A percentile compares a stretch with the other conserved stretches of the same genome.
Conservation (phyloP, 2,329 filamentous ascomycete species). For the Penicillium sp. region DNA sequence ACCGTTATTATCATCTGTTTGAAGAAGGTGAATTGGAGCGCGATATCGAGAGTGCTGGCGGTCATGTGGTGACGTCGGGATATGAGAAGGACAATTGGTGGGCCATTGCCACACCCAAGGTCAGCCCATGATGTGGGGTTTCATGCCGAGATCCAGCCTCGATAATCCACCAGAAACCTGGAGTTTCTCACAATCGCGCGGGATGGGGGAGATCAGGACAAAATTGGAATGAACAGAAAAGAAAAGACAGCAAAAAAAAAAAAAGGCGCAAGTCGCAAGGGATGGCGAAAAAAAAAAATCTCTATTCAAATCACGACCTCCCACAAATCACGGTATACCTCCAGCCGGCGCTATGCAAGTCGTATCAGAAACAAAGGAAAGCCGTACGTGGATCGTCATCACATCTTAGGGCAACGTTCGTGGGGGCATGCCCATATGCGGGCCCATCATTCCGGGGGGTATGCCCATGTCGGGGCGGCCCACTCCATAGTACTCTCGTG, state of each 20-base stretch:
- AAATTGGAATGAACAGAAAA: background rate
- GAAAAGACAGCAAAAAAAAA: constrained; percentile 14
- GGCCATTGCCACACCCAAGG: constrained; percentile 62
- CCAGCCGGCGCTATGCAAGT: constrained; percentile 42
- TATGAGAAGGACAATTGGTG: constrained; percentile 99
- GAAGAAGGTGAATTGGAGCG: constrained; percentile 80
- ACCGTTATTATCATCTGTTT: constrained; percentile 95
- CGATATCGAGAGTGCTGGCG: constrained; percentile 73
- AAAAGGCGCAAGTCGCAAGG: constrained; percentile 2
- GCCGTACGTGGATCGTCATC: constrained; percentile 25
- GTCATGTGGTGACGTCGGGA: constrained; percentile 72
- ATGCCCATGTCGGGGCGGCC: constrained; percentile 32
- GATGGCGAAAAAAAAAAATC: constrained; percentile 12
- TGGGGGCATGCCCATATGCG: constrained; percentile 34
- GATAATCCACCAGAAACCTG: constrained; percentile 9
- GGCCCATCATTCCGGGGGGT: constrained; percentile 32
- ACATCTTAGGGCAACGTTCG: constrained; percentile 35
- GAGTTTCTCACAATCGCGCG: background rate
- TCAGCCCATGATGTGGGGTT: constrained; percentile 10
- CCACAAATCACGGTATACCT: constrained; percentile 34
- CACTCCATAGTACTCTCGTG: constrained; percentile 38
- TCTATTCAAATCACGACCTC: constrained; percentile 29
- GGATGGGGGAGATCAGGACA: background rate
- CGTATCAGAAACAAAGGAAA: constrained; percentile 32
- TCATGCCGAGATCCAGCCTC: constrained; percentile 33